These are phyloP conservation scores for Gleditsia sinensis DNA, from an alignment of 306 rosid genomes.

Conservation along the genomic window DNA sequence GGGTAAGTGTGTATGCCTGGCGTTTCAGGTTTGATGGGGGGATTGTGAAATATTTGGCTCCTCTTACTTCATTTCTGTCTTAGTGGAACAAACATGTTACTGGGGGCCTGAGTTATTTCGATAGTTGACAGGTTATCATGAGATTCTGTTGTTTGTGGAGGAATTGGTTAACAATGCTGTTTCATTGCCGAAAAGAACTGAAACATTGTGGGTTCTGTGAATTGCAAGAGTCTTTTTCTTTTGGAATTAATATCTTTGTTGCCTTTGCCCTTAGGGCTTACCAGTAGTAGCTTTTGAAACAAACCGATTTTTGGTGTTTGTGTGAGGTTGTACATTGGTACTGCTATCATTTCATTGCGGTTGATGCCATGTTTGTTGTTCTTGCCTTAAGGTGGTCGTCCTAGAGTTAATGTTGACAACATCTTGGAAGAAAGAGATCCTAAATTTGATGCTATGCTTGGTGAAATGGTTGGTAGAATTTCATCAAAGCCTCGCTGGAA, in stretches of 20 bases:
- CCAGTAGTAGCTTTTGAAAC: constrained; percentile 3
- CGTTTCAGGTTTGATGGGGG: neutral
- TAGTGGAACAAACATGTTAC: neutral
- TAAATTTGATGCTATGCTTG: constrained; percentile 82
- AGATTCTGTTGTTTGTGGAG: constrained; percentile 1
- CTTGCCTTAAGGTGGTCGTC: constrained; percentile 51
- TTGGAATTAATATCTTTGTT: constrained; percentile 15
- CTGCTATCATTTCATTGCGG: constrained; percentile 10
- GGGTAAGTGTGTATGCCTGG: constrained; percentile 43
- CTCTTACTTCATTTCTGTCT: constrained; percentile 5
- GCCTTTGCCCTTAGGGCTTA: neutral
- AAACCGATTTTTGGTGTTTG: constrained; percentile 14
- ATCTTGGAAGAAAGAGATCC: constrained; percentile 79
- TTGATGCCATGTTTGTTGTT: constrained; percentile 38
- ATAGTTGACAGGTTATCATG: neutral
- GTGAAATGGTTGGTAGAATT: constrained; percentile 86
- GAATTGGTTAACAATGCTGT: neutral
- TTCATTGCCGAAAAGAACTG: neutral
- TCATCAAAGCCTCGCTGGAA: constrained; percentile 85
- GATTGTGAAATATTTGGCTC: constrained; percentile 1
- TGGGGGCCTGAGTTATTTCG: constrained; percentile 14
- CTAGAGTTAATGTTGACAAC: constrained; percentile 52
- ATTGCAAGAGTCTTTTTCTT: neutral
- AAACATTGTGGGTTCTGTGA: neutral
- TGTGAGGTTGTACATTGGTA: constrained; percentile 19